Evolutionary conservation across 2,329 filamentous ascomycete genomes (phyloP), one percentile per base, ranked within the genome.

Genomic region (Akanthomyces dipterigenus): DNA sequence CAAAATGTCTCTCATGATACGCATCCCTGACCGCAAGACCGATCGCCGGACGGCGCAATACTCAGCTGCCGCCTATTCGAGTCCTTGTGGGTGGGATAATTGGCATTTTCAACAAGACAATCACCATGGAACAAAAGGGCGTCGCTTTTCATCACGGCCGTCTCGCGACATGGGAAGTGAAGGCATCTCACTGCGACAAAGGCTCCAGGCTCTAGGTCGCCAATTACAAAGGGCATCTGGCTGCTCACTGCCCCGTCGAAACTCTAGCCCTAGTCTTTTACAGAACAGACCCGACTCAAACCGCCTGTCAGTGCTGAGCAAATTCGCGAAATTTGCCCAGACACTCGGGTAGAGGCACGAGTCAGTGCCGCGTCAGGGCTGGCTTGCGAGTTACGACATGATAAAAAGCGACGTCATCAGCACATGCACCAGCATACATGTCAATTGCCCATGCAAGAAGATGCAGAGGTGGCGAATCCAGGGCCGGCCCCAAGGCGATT

Each of bases 1-100:
- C 20, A 57, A 42, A 49, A 59, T 59, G 56, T 59, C 56, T 31
- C 56, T 59, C 46, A 59, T 59, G 56, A 51, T 59, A 26, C 56
- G 36, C 45, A 50, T 59, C 3, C 56, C 56, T 18, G 51, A 18
- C 22, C 56, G 46, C 7, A 36, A 50, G 7, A 26, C 22, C 24
- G 16, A 50, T 38, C 45, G 12, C 24, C 46, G 38, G 12, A 18
- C 18, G 5, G 7, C 18, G 14, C 12, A 51, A 16, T 31, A 43
- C 36, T 34, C 46, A 12, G 20, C 22, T 18, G 28, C 26, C 11
- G 9, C 5, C n/a, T 16, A 46, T 34, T 36, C 40, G 8, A 6
- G 12, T 16, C 2, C 18, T 26, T 3, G 5, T 8, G 22, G 24
- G 2, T 26, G 18, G 36, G 34, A 59, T 5, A 31, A 11, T 36